These are phyloP conservation scores for Calycina marina DNA, from an alignment of 2,329 filamentous ascomycete genomes.

Conservation along the genomic window DNA sequence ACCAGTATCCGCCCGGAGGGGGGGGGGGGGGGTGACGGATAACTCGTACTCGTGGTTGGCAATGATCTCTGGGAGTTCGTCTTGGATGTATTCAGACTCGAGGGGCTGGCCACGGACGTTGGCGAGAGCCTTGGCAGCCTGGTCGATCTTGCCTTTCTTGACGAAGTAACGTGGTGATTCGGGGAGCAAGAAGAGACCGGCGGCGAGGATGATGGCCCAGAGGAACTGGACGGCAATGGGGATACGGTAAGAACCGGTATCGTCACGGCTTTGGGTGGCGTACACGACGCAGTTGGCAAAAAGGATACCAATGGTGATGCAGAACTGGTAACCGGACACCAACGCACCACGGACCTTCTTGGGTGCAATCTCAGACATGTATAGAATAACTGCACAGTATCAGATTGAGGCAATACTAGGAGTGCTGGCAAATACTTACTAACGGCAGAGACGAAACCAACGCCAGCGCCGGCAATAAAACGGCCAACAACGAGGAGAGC, in stretches of 20 bases:
- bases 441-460: constrained; percentile 67
- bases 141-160: constrained; percentile 55
- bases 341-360: constrained; percentile 65
- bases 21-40: constrained; percentile 46
- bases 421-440: constrained; percentile 15
- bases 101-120: constrained; percentile 59
- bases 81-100: constrained; percentile 61
- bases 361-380: constrained; percentile 51
- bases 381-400: constrained; percentile 42
- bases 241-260: constrained; percentile 62
- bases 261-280: constrained; percentile 43
- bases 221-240: constrained; percentile 67
- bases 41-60: constrained; percentile 84
- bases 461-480: constrained; percentile 61
- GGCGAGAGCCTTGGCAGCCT: constrained; percentile 46
- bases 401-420: background rate
- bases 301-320: constrained; percentile 65
- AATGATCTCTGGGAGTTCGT: constrained; percentile 71
- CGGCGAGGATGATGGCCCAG: constrained; percentile 63
- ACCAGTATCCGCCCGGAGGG: constrained; percentile 55
- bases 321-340: constrained; percentile 72
- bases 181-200: constrained; percentile 61
- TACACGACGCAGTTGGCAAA: constrained; percentile 64
- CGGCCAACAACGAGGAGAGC: constrained; percentile 40
- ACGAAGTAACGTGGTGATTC: constrained; percentile 80